phyloP scores from a whole-genome alignment of 257 asterid species.

The Solanum dulcamara region DNA sequence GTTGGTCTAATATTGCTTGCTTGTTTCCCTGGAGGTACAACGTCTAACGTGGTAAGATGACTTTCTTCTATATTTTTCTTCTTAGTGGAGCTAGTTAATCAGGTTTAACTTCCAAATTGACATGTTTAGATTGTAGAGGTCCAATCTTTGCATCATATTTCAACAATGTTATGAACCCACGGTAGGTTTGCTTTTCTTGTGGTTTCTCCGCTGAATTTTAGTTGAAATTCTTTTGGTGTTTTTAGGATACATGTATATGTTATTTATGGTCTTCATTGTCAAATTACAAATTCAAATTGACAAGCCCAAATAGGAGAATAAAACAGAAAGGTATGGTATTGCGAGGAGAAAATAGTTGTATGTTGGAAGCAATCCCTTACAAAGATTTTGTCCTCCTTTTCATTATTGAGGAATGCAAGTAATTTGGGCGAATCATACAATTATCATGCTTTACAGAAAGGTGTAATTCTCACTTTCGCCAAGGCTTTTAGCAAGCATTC shows the following conservation, averaged over 20 bases:
- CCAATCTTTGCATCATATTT: not conserved
- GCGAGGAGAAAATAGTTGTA: not conserved
- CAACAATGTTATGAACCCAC: not conserved
- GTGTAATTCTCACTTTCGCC: not conserved
- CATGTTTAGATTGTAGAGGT: not conserved
- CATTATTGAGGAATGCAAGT: not conserved
- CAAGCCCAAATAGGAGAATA: too few relatives aligned
- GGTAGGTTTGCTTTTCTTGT: not conserved
- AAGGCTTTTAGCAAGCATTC: not conserved
- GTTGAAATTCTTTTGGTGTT: not conserved
- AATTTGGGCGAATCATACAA: not conserved
- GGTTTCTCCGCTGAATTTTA: not conserved
- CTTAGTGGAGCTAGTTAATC: not conserved
- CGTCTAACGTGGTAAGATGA: conserved; percentile 85
- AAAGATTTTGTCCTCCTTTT: not conserved
- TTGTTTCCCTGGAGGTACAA: conserved; percentile 95
- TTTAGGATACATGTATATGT: not conserved
- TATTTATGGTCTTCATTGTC: not conserved
- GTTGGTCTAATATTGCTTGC: conserved; percentile 81
- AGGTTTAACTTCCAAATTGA: not conserved
- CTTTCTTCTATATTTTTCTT: not conserved
- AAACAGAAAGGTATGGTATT: not conserved
- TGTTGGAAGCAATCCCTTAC: not conserved
- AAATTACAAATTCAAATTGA: not conserved
- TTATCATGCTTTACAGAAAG: not conserved